Base-by-base conservation (phyloP, 2,329 filamentous ascomycete species). In the Cladophialophora bantiana region DNA sequence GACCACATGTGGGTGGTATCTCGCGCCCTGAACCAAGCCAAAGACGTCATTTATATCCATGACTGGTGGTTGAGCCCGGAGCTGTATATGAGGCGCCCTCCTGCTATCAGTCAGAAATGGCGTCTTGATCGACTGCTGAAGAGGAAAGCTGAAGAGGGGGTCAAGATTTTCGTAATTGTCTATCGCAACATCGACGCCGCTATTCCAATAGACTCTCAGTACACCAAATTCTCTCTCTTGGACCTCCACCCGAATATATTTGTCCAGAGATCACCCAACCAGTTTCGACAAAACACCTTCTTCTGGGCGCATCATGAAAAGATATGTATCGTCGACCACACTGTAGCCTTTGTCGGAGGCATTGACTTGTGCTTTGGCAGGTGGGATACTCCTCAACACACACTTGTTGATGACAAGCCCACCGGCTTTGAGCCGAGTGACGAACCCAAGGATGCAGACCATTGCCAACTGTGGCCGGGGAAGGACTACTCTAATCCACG, bases 1-100 rank as follows among this genome's bases (percentile, higher is more conserved):
- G 95, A 99, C 77, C 96, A 98, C 82, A 98, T 98, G 94, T 99
- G 95, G 95, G 96, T 97, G 77, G 93, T 98, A 7, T 98, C 94
- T 10, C 88, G 94, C 70, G 95, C 95, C 12, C 96, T 99, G 74
- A 95, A 93, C 76, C 97, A 97, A 88, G 95, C 95, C 7, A 92
- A 92, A 74, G 95, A 98, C 80, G 94, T 98, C 68, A 94, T 99
- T 73, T 98, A 98, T 79, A 98, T 99, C 69, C 95, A 99, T 77
- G 95, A 98, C 78, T 99, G 95, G 95, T 99, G 95, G 95, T 82
- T 99, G 48, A 97, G 92, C 73, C 95, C 95, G 0, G 94, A 99
- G 78, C 82, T 99, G 53, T 99, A 99, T 81, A 90, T 98, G 89
- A 88, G 95, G 67, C 87, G 95, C 65, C 95, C 95, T 61, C 91